phyloP scores from a whole-genome alignment of 306 rosid species.

The Cucumis cinereus region DNA sequence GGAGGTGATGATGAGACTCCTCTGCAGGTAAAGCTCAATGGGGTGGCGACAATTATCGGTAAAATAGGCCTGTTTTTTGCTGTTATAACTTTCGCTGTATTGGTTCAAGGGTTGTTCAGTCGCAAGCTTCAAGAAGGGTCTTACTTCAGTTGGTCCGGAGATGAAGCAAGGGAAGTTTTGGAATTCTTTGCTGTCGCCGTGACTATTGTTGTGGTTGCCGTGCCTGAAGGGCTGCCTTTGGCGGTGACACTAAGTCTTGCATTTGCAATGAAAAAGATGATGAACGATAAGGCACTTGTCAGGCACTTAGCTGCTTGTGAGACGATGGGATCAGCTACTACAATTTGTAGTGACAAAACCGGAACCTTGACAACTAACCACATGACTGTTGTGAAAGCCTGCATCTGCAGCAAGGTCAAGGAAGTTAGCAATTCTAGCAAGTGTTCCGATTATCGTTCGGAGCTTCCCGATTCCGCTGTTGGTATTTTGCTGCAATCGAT shows the following conservation, averaged over 20 bases:
- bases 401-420: slow-evolving; percentile 54
- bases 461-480: slow-evolving; percentile 51
- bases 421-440: slow-evolving; percentile 38
- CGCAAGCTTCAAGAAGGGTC: slow-evolving; percentile 77
- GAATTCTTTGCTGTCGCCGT: slow-evolving; percentile 93
- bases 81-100: slow-evolving; percentile 76
- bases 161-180: slow-evolving; percentile 67
- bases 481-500: slow-evolving; percentile 67
- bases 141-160: slow-evolving; percentile 72
- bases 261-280: slow-evolving; percentile 98
- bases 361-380: slow-evolving; percentile 93
- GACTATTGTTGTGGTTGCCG: slow-evolving; percentile 95
- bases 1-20: slow-evolving; percentile 99
- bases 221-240: slow-evolving; percentile 96
- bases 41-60: slow-evolving; percentile 96
- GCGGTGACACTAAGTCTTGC: slow-evolving; percentile 98
- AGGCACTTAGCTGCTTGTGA: slow-evolving; percentile 96
- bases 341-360: slow-evolving; percentile 95
- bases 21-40: slow-evolving; percentile 96
- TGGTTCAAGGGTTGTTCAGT: slow-evolving; percentile 82
- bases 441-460: slow-evolving; percentile 37
- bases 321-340: slow-evolving; percentile 98
- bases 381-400: slow-evolving; percentile 92
- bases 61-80: slow-evolving; percentile 93
- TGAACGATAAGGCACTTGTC: slow-evolving; percentile 98